Base-by-base conservation (phyloP, 2,329 filamentous ascomycete species). In the Rhynchosporium agropyri region DNA sequence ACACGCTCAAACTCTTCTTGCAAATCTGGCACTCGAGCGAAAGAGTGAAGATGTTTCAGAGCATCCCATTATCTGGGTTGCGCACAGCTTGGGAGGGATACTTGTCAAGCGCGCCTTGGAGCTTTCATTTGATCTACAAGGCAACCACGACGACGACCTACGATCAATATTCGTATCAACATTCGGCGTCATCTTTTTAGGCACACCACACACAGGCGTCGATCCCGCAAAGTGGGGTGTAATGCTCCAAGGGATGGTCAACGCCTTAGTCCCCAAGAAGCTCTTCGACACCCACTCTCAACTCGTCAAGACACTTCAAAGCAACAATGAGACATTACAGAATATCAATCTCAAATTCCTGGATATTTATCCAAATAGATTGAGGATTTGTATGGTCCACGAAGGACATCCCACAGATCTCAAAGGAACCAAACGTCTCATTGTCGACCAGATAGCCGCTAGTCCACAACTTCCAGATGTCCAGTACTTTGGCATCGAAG, bases 51-150 rank as follows among this genome's bases (percentile, higher is more conserved):
- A 82, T 58, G 84, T 83, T 4, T 76, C 79, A 40, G 79, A 81
- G 29, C 84, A 87, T 50, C 88, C 89, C 4, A 90, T 93, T 68
- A 87, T 93, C 65, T 93, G 89, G 80, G 84, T 92, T 42, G 88
- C 84, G 57, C 89, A 92, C 74, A 90, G 88, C 58, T 78, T 92
- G 1, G 90, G 89, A 3, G 90, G 89, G 6, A 84, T 92, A 63
- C 77, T 92, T 1, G 82, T 89, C 58, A 92, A 92, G 74, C 80
- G 87, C 53, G 86, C 88, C 1, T 77, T 92, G 54, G 80, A 89
- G 56, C 86, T 89, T 72, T 89, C 87, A 51, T 83, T 84, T 67
- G 87, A 86, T 69, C 73, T 89, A 12, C 80, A 79, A 7, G 81
- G 80, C 46, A 80, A 83, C 61, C 81, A 85, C 68, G 83, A 86